A percentile compares a stretch with the other conserved stretches of the same genome.
Evolutionary conservation across 2,329 filamentous ascomycete species (phyloP).

Genomic region (Amauroascus verrucosus): DNA sequence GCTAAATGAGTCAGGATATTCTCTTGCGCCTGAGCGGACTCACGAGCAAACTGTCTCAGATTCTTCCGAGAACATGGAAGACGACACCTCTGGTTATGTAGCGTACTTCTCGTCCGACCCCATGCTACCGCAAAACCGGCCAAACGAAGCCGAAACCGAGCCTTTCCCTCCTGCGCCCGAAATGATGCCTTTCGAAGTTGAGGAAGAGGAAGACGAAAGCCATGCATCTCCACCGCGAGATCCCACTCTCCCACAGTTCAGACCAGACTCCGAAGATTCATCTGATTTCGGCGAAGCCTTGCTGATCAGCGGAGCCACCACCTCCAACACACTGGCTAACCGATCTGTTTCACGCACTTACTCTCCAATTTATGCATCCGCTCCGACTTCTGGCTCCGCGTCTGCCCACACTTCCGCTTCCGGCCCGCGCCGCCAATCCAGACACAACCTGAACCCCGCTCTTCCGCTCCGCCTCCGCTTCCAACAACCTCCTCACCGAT

Average conservation of each 20-base stretch:
- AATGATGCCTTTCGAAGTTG: conserved; percentile 8
- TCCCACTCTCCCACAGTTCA: conserved; percentile 39
- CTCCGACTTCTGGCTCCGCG: conserved; percentile 17
- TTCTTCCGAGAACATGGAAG: conserved; percentile 15
- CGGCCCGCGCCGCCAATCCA: conserved; percentile 22
- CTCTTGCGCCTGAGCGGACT: conserved; percentile 20
- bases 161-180: conserved; percentile 13
- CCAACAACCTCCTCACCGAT: conserved; percentile 26
- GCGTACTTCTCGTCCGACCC: conserved; percentile 5
- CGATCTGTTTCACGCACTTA: neutral
- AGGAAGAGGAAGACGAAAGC: conserved; percentile 4
- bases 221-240: conserved; percentile 22
- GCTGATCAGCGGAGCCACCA: conserved; percentile 12
- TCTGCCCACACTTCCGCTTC: conserved; percentile 27
- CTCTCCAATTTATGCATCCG: conserved; percentile 16
- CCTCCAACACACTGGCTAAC: conserved; percentile 7
- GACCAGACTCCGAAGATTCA: conserved; percentile 30
- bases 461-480: conserved; percentile 31
- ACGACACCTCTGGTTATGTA: neutral
- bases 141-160: conserved; percentile 12
- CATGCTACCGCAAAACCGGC: conserved; percentile 18
- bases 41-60: conserved; percentile 1
- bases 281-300: conserved; percentile 15
- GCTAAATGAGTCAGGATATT: conserved; percentile 35
- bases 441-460: conserved; percentile 15